phyloP scores from a whole-genome alignment of 2,329 filamentous ascomycete species.

The Myriosclerotinia scirpicola region DNA sequence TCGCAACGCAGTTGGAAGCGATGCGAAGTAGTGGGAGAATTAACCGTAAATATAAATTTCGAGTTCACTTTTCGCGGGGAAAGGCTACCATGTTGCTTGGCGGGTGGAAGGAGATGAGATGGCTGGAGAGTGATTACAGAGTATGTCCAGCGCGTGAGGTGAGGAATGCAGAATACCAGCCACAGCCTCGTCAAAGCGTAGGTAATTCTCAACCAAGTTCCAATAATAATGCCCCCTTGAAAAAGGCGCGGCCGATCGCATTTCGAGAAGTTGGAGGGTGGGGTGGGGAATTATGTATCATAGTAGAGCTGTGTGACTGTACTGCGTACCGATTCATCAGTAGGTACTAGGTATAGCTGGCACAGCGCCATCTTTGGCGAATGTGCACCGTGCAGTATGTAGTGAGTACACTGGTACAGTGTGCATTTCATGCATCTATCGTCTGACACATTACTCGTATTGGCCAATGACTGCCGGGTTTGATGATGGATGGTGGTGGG shows the following conservation, averaged over 20 bases:
- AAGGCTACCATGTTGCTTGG: not conserved
- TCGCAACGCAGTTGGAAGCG: too few species aligned
- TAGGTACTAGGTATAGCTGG: too few species aligned
- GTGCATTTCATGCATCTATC: conserved; percentile 7
- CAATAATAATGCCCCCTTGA: not conserved
- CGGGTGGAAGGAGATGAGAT: not conserved
- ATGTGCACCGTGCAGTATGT: not conserved
- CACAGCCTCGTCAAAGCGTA: conserved; percentile 13
- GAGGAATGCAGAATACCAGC: not conserved
- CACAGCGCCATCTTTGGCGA: too few species aligned
- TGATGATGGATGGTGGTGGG: not conserved
- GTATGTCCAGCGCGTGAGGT: too few species aligned
- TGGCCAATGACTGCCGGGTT: conserved; percentile 7
- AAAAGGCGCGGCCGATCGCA: too few species aligned
- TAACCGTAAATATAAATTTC: not conserved
- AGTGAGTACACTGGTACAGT: not conserved
- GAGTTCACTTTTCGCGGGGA: not conserved
- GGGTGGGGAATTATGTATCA: too few species aligned
- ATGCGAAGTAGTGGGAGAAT: conserved; percentile 1
- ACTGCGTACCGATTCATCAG: too few species aligned
- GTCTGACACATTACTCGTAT: conserved; percentile 16
- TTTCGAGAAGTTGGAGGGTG: too few species aligned
- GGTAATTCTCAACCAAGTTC: not conserved
- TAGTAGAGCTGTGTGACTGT: too few species aligned
- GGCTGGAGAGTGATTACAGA: too few species aligned